A percentile compares a stretch with the other conserved stretches of the same genome.
These are phyloP conservation scores for Domatiomyces catenatus DNA, from an alignment of 2,329 filamentous ascomycete genomes.

Conservation along the genomic window DNA sequence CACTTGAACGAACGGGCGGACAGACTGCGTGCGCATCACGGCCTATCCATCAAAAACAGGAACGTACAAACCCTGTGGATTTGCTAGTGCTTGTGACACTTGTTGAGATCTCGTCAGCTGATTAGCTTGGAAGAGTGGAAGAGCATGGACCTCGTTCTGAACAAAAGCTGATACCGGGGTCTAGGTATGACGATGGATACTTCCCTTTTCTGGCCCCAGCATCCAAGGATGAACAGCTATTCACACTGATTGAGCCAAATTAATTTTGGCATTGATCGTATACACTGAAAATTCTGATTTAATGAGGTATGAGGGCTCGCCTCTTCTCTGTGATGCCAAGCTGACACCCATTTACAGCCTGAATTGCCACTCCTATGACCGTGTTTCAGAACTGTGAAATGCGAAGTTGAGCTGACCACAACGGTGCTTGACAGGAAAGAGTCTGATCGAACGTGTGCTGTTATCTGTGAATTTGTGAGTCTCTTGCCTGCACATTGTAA, in stretches of 20 bases:
- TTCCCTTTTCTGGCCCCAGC: conserved; percentile 21
- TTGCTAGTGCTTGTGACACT: conserved; percentile 38
- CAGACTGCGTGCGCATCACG: conserved; percentile 41
- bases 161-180: conserved; percentile 12
- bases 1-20: conserved; percentile 54
- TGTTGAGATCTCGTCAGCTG: conserved; percentile 58
- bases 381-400: background rate
- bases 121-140: conserved; percentile 21
- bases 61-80: conserved; percentile 51
- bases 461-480: background rate
- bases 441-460: conserved; percentile 1
- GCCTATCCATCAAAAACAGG: conserved; percentile 38
- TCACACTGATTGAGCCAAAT: conserved; percentile 53
- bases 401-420: background rate
- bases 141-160: conserved; percentile 9
- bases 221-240: conserved; percentile 50
- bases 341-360: conserved; percentile 18
- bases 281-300: conserved; percentile 56
- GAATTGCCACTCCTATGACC: conserved; percentile 17
- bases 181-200: conserved; percentile 18
- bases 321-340: background rate
- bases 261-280: conserved; percentile 42
- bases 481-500: conserved; percentile 6
- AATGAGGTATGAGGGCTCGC: conserved; percentile 39
- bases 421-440: background rate